phyloP scores from a whole-genome alignment of 805 yeast species.

The Lipomyces yamanashiensis region DNA sequence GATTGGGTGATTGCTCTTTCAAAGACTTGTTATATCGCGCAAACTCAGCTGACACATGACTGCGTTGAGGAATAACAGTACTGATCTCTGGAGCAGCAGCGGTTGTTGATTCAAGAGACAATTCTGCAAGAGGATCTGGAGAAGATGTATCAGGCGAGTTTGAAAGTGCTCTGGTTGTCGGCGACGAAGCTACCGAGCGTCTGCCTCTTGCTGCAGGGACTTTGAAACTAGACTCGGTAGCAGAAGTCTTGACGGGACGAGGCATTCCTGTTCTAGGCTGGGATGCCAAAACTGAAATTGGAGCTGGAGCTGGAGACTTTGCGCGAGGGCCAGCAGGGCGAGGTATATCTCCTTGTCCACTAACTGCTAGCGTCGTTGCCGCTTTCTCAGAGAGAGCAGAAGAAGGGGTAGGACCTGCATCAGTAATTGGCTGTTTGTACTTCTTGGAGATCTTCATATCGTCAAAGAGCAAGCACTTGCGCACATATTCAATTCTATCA shows the following conservation, averaged over 20 bases:
- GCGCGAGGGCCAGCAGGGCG: not conserved
- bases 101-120: not conserved
- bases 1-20: not conserved
- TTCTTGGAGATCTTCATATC: conserved; percentile 20
- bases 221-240: not conserved
- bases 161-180: not conserved
- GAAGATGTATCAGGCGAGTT: conserved; percentile 1
- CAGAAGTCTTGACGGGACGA: not conserved
- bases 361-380: not conserved
- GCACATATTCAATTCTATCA: conserved; percentile 27
- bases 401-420: not conserved
- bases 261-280: conserved; percentile 13
- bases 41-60: conserved; percentile 8
- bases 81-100: not conserved
- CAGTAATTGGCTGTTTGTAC: conserved; percentile 3
- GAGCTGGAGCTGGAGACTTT: not conserved
- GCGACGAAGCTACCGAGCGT: conserved; percentile 3
- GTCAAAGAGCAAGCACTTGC: conserved; percentile 30
- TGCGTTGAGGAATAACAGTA: not conserved
- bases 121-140: conserved; percentile 1
- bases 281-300: not conserved
- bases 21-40: not conserved
- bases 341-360: not conserved
- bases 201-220: not conserved
- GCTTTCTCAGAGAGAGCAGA: not conserved